phyloP scores from a whole-genome alignment of 345 rosid species.

The Eucalyptus guilfoylei region DNA sequence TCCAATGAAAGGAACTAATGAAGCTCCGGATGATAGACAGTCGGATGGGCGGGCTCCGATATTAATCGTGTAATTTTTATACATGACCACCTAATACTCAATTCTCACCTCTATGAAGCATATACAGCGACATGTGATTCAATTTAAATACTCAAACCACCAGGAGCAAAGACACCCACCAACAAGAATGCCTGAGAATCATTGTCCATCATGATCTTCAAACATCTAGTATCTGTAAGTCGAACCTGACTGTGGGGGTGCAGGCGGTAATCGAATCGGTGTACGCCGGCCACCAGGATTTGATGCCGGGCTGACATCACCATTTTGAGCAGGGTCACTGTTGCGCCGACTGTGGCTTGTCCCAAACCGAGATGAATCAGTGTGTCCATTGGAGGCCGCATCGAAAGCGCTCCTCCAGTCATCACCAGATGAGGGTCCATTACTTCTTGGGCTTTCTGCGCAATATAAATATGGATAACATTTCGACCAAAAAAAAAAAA shows the following conservation, averaged over 20 bases:
- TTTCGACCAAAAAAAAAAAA: no score
- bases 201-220: background rate
- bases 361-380: constrained; percentile 30
- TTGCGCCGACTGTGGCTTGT: constrained; percentile 55
- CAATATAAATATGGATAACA: background rate
- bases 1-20: background rate
- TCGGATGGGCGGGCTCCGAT: background rate
- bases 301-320: constrained; percentile 41
- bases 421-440: constrained; percentile 41
- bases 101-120: background rate
- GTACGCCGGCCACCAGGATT: constrained; percentile 61
- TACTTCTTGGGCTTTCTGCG: constrained; percentile 75
- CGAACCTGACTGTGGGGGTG: constrained; percentile 64
- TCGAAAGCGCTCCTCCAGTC: constrained; percentile 93
- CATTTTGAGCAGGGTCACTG: constrained; percentile 65
- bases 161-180: background rate
- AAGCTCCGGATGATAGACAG: background rate
- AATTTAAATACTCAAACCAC: background rate
- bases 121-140: background rate
- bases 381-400: constrained; percentile 60
- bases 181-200: background rate
- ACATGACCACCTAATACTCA: background rate
- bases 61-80: background rate
- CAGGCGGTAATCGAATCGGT: constrained; percentile 77
- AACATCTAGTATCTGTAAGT: constrained; percentile 21